phyloP scores from a whole-genome alignment of 1,284 basidiomycete species.

The Irpex lacteus region DNA sequence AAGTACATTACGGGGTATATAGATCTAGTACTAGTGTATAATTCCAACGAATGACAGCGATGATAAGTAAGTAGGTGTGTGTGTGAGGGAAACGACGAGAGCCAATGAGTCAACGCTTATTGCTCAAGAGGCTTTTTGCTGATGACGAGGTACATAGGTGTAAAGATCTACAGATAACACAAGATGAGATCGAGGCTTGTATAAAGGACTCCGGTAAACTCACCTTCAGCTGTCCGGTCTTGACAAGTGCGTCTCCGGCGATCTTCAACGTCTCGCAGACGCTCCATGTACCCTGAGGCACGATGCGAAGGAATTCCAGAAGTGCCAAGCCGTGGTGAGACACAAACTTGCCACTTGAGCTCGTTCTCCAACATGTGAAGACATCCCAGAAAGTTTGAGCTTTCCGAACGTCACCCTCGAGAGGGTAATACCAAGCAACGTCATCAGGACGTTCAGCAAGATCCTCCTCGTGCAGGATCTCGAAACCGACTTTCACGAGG shows the following conservation, averaged over 20 bases:
- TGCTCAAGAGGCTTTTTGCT: slow-evolving; percentile 56
- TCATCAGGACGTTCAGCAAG: slow-evolving; percentile 83
- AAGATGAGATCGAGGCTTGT: slow-evolving; percentile 1
- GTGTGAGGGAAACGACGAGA: not conserved
- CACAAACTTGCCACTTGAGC: slow-evolving; percentile 82
- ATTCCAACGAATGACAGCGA: not conserved
- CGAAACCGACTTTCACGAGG: slow-evolving; percentile 83
- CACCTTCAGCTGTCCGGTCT: slow-evolving; percentile 86
- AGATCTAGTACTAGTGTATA: not conserved
- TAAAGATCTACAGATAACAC: slow-evolving; percentile 58
- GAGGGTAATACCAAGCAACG: slow-evolving; percentile 94
- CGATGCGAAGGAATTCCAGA: slow-evolving; percentile 76
- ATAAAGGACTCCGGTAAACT: slow-evolving; percentile 19
- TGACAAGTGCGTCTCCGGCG: slow-evolving; percentile 79
- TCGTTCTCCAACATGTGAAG: slow-evolving; percentile 87
- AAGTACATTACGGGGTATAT: slow-evolving; percentile 9
- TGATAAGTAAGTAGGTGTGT: not conserved
- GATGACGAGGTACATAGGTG: slow-evolving; percentile 76
- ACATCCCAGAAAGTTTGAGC: slow-evolving; percentile 95
- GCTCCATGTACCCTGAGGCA: slow-evolving; percentile 92
- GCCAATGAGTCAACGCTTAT: not conserved
- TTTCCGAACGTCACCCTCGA: slow-evolving; percentile 91
- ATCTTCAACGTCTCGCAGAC: slow-evolving; percentile 89
- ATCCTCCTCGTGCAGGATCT: slow-evolving; percentile 92
- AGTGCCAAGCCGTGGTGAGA: slow-evolving; percentile 81